Conservation (phyloP, 176 grass and related monocot species). For the Aegilops longissima region DNA sequence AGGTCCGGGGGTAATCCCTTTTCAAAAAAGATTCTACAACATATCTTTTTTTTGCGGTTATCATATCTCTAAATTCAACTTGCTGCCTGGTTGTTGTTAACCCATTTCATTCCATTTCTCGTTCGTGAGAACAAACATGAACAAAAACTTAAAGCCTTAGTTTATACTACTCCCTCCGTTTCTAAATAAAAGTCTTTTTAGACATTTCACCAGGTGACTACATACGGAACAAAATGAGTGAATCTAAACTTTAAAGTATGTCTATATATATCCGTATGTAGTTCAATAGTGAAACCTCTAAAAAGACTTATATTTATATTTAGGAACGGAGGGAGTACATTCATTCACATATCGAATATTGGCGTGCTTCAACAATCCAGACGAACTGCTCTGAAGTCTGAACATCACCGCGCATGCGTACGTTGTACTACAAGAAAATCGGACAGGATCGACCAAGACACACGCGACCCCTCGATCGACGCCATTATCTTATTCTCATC, state of each 20-base stretch:
- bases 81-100: not conserved
- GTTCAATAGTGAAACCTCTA: too few species aligned
- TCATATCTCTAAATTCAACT: not conserved
- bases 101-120: not conserved
- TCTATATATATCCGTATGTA: too few species aligned
- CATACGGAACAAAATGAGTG: too few species aligned
- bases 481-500: not conserved
- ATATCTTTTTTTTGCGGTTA: too few species aligned
- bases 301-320: too few species aligned
- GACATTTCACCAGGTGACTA: too few species aligned
- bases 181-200: too few species aligned
- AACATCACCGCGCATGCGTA: slow-evolving; percentile 16
- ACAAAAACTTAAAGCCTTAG: not conserved
- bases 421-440: slow-evolving; percentile 18
- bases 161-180: not conserved
- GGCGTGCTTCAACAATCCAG: slow-evolving; percentile 7
- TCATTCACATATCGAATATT: slow-evolving; percentile 22
- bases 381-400: slow-evolving; percentile 28
- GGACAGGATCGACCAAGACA: not conserved
- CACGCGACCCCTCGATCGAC: not conserved
- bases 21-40: too few species aligned
- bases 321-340: not conserved
- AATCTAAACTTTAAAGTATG: too few species aligned
- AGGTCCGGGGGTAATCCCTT: too few species aligned
- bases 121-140: not conserved